Conservation (phyloP, 2,329 filamentous ascomycete species). For the Graphiopsis chlorocephala region DNA sequence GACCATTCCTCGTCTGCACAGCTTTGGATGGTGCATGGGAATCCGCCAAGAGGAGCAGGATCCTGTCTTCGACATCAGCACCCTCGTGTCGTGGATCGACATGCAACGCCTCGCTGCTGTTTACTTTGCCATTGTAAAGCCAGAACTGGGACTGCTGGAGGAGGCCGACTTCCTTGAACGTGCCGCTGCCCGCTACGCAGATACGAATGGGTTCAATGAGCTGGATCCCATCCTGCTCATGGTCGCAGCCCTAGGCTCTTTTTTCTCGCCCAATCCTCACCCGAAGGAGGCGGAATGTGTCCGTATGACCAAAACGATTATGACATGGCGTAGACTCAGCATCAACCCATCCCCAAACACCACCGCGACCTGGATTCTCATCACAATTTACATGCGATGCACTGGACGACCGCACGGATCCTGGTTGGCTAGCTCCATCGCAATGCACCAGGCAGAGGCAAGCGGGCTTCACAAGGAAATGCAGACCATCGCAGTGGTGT, state of each 20-base stretch:
- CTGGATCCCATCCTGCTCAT: constrained; percentile 53
- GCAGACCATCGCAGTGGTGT: constrained; percentile 35
- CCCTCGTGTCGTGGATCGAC: constrained; percentile 30
- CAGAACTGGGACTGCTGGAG: constrained; percentile 51
- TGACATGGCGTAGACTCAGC: constrained; percentile 33
- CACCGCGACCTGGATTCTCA: constrained; percentile 53
- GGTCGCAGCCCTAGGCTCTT: constrained; percentile 54
- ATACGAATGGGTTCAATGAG: constrained; percentile 31
- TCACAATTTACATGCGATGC: constrained; percentile 54
- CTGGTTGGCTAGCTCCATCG: constrained; percentile 57
- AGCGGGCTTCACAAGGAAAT: constrained; percentile 48
- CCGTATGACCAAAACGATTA: constrained; percentile 44
- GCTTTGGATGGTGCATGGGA: constrained; percentile 55
- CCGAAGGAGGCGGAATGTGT: constrained; percentile 47
- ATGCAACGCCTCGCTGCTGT: constrained; percentile 34
- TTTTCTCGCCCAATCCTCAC: constrained; percentile 49
- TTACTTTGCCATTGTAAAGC: constrained; percentile 55
- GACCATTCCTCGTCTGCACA: constrained; percentile 52
- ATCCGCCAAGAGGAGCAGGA: constrained; percentile 30
- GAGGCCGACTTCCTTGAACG: constrained; percentile 34
- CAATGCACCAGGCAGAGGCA: constrained; percentile 60
- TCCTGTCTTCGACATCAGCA: constrained; percentile 26
- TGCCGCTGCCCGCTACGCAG: constrained; percentile 27
- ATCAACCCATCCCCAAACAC: constrained; percentile 35
- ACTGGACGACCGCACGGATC: constrained; percentile 52